Evolutionary conservation across 768 basidiomycete species (phyloP).

Genomic region (Filobasidium wieringae): DNA sequence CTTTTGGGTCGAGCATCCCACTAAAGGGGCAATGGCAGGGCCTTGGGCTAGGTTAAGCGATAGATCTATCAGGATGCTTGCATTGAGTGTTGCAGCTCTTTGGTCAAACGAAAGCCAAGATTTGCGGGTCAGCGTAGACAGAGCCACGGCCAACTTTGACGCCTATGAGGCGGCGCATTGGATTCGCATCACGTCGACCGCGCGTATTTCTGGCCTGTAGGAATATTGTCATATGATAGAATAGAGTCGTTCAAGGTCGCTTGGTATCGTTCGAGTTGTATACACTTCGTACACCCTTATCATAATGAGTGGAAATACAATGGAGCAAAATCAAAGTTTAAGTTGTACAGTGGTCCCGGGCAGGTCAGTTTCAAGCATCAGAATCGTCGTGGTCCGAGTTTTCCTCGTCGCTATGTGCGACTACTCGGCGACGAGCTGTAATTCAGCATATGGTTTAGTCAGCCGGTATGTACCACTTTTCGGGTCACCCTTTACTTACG

Average conservation of each 20-base stretch:
- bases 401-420: neutral
- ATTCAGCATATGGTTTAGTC: neutral
- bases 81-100: conserved; percentile 49
- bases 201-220: too few relatives aligned
- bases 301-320: too few relatives aligned
- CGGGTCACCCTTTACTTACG: neutral
- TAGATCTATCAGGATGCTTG: conserved; percentile 46
- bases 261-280: too few relatives aligned
- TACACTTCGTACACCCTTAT: too few relatives aligned
- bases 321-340: too few relatives aligned
- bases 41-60: conserved; percentile 62
- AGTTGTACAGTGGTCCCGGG: too few relatives aligned
- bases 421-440: neutral
- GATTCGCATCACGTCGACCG: neutral
- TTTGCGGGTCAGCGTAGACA: neutral
- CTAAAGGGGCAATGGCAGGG: conserved; percentile 59
- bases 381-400: neutral
- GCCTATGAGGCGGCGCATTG: neutral
- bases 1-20: conserved; percentile 65
- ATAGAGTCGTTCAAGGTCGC: too few relatives aligned
- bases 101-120: neutral
- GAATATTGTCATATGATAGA: too few relatives aligned
- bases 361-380: too few relatives aligned
- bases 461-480: neutral
- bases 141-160: neutral